Conservation (phyloP, 768 basidiomycete genomes). For the Trametes punicea region DNA sequence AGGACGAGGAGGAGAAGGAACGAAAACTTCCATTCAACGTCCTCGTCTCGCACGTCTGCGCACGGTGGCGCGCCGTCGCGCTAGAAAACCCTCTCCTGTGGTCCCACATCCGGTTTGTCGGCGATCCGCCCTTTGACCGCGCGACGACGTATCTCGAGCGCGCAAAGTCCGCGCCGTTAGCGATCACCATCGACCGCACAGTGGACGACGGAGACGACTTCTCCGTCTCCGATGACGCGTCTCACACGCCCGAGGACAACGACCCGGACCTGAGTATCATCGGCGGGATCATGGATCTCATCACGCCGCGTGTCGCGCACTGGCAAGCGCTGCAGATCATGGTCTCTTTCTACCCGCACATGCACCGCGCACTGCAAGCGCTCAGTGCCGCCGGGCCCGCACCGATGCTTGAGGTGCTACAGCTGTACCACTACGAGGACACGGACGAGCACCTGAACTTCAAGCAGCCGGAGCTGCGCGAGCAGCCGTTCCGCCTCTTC, state of each 20-base stretch:
- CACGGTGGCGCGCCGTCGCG: slow-evolving; percentile 52
- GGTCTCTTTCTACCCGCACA: slow-evolving; percentile 39
- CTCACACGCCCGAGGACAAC: slow-evolving; percentile 13
- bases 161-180: slow-evolving; percentile 51
- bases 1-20: not conserved
- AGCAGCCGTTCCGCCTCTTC: slow-evolving; percentile 48
- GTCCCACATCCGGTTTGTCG: slow-evolving; percentile 44
- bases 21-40: slow-evolving; percentile 23
- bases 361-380: slow-evolving; percentile 36
- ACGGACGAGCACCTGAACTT: slow-evolving; percentile 42
- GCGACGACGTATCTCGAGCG: slow-evolving; percentile 48
- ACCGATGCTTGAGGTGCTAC: slow-evolving; percentile 49
- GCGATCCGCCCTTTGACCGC: slow-evolving; percentile 40
- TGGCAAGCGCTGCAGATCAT: slow-evolving; percentile 52
- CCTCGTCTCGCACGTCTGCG: slow-evolving; percentile 60
- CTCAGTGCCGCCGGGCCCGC: slow-evolving; percentile 42
- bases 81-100: slow-evolving; percentile 55
- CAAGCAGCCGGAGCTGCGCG: slow-evolving; percentile 38
- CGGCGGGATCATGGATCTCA: slow-evolving; percentile 29
- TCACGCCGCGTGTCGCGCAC: slow-evolving; percentile 50
- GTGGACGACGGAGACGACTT: slow-evolving; percentile 24
- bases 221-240: slow-evolving; percentile 13
- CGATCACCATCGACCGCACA: slow-evolving; percentile 42
- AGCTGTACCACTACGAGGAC: slow-evolving; percentile 54
- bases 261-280: slow-evolving; percentile 18